These are phyloP conservation scores for Volvariella volvacea DNA, from an alignment of 1,284 basidiomycete genomes.

Conservation along the genomic window DNA sequence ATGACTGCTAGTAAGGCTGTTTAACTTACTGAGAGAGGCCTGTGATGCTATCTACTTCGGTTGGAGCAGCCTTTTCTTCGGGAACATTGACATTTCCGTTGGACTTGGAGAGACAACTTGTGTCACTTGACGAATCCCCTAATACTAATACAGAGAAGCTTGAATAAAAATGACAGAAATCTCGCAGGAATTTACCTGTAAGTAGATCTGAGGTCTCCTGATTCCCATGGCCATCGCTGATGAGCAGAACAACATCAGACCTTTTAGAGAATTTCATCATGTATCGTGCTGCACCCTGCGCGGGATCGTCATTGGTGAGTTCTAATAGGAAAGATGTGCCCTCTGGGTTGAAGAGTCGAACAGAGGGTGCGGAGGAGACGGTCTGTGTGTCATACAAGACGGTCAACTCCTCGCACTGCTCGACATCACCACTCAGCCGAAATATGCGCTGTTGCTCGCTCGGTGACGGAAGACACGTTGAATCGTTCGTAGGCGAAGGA, in stretches of 20 bases:
- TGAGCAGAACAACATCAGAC: slow-evolving; percentile 33
- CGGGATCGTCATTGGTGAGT: slow-evolving; percentile 20
- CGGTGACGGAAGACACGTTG: slow-evolving; percentile 33
- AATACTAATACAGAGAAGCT: slow-evolving; percentile 1
- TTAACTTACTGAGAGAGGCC: slow-evolving; percentile 13
- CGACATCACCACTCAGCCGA: slow-evolving; percentile 20
- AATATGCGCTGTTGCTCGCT: slow-evolving; percentile 16
- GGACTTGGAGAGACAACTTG: slow-evolving; percentile 13
- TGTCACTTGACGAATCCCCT: slow-evolving; percentile 15
- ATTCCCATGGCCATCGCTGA: slow-evolving; percentile 24
- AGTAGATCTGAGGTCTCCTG: slow-evolving; percentile 28
- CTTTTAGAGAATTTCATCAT: slow-evolving; percentile 32
- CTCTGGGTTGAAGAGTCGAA: slow-evolving; percentile 40
- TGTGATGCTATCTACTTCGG: slow-evolving; percentile 1
- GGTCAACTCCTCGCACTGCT: slow-evolving; percentile 45
- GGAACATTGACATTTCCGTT: slow-evolving; percentile 1
- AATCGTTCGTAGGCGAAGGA: slow-evolving; percentile 25
- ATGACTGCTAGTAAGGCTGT: neutral
- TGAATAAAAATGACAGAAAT: neutral
- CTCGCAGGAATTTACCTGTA: slow-evolving; percentile 22
- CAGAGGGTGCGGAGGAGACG: slow-evolving; percentile 27
- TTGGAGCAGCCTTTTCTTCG: slow-evolving; percentile 6
- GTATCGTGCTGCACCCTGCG: slow-evolving; percentile 34
- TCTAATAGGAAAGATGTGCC: slow-evolving; percentile 33
- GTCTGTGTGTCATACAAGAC: slow-evolving; percentile 33